These are phyloP conservation scores for Arthroderma sp. DNA, from an alignment of 2,329 filamentous ascomycete species.

Conservation along the genomic window DNA sequence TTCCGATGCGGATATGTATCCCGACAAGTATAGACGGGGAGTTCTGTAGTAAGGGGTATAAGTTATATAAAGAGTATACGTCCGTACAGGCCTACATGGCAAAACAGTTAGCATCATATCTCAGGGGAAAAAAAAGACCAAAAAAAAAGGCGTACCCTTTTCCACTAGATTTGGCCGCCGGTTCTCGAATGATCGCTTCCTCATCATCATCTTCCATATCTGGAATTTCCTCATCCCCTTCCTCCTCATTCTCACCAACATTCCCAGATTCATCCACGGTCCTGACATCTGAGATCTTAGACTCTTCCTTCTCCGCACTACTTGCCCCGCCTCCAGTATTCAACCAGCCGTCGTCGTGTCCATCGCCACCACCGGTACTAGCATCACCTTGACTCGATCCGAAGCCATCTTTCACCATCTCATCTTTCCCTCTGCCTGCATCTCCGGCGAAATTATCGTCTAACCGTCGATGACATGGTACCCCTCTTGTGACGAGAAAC, in stretches of 20 bases:
- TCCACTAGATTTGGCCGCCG: constrained; percentile 34
- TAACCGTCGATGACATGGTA: constrained; percentile 81
- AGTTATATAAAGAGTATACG: constrained; percentile 97
- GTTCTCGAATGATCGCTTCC: constrained; percentile 85
- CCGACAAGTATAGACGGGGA: constrained; percentile 85
- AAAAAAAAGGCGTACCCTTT: constrained; percentile 37
- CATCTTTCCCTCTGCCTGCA: constrained; percentile 64
- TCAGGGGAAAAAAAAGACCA: constrained; percentile 2
- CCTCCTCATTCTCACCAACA: constrained; percentile 57
- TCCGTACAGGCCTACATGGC: constrained; percentile 58
- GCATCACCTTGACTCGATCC: constrained; percentile 19
- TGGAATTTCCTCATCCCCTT: constrained; percentile 72
- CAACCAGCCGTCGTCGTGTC: constrained; percentile 70
- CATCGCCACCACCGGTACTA: constrained; percentile 31
- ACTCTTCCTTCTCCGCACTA: constrained; percentile 65
- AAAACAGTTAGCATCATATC: constrained; percentile 1
- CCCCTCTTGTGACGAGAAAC: constrained; percentile 85
- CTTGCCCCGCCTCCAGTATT: constrained; percentile 62
- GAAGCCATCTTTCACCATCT: constrained; percentile 69
- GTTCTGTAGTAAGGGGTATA: constrained; percentile 96
- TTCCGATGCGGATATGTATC: constrained; percentile 66
- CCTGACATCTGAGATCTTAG: constrained; percentile 65
- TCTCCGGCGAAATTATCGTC: constrained; percentile 89
- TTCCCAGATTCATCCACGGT: constrained; percentile 85
- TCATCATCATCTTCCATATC: constrained; percentile 97